Percentiles rank a stretch among this genome's conserved stretches.
Conservation (phyloP, 2,329 filamentous ascomycete species). For the Claviceps africana region DNA sequence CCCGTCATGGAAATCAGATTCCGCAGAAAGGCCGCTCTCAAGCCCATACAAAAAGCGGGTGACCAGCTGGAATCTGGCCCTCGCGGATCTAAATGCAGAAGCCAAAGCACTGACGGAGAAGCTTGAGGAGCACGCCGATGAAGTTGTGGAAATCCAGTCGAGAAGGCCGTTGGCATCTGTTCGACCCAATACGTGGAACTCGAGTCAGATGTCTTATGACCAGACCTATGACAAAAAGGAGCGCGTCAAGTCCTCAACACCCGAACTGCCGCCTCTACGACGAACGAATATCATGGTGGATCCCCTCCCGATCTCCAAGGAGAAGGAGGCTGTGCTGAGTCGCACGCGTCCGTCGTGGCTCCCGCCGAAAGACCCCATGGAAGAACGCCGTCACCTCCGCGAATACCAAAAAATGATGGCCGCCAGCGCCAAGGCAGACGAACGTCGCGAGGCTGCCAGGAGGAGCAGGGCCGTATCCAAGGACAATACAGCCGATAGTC, state of each 20-base stretch:
- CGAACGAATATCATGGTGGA: slow-evolving; percentile 73
- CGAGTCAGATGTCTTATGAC: slow-evolving; percentile 19
- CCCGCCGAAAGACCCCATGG: slow-evolving; percentile 74
- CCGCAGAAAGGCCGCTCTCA: slow-evolving; percentile 20
- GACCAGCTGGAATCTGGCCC: slow-evolving; percentile 61
- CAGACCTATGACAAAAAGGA: slow-evolving; percentile 29
- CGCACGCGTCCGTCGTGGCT: slow-evolving; percentile 73
- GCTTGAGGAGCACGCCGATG: slow-evolving; percentile 63
- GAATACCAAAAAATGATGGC: slow-evolving; percentile 78
- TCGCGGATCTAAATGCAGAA: slow-evolving; percentile 56
- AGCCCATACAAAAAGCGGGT: slow-evolving; percentile 40
- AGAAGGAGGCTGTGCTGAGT: slow-evolving; percentile 73
- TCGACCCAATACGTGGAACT: slow-evolving; percentile 28
- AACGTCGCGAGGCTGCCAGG: slow-evolving; percentile 40
- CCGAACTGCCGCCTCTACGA: slow-evolving; percentile 56
- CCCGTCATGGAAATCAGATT: slow-evolving; percentile 37
- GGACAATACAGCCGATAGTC: slow-evolving; percentile 39
- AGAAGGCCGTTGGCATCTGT: slow-evolving; percentile 16
- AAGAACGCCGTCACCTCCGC: slow-evolving; percentile 78
- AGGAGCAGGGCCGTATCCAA: slow-evolving; percentile 37
- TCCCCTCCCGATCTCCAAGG: slow-evolving; percentile 68
- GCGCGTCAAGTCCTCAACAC: slow-evolving; percentile 50
- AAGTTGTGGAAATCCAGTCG: slow-evolving; percentile 29
- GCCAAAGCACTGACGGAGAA: slow-evolving; percentile 64
- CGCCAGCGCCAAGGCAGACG: slow-evolving; percentile 43